phyloP scores from a whole-genome alignment of 768 basidiomycete genomes.

The Dentipellis fragilis region DNA sequence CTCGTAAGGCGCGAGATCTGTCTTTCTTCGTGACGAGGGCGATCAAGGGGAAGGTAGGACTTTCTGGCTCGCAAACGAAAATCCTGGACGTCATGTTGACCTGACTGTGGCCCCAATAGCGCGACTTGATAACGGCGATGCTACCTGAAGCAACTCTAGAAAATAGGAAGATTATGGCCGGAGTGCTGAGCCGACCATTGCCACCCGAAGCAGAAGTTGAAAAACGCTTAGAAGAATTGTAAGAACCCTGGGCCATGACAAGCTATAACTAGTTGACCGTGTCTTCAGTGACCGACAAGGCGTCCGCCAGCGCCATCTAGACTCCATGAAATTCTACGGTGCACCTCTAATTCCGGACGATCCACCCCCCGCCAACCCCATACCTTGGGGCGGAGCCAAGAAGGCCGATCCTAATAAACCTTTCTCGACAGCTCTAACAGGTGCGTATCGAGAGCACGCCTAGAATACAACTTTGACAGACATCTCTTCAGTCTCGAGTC shows the following conservation, averaged over 20 bases:
- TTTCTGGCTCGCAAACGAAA: constrained; percentile 4
- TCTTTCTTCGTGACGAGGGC: constrained; percentile 50
- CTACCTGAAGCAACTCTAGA: constrained; percentile 31
- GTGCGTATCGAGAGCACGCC: not conserved
- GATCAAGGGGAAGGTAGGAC: constrained; percentile 31
- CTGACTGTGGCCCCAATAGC: not conserved
- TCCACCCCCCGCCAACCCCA: not conserved
- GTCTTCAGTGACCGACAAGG: not conserved
- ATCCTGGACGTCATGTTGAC: constrained; percentile 13
- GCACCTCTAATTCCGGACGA: not conserved
- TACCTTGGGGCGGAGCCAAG: not conserved
- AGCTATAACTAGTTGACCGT: not conserved
- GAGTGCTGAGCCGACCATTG: constrained; percentile 37
- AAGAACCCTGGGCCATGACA: constrained; percentile 2
- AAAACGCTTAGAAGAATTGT: constrained; percentile 39
- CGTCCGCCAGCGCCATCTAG: not conserved
- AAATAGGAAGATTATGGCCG: constrained; percentile 40
- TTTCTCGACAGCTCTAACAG: not conserved
- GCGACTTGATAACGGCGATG: constrained; percentile 33
- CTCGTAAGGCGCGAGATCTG: constrained; percentile 36
- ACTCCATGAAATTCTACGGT: not conserved
- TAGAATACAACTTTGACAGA: not conserved
- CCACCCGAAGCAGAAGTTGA: constrained; percentile 36
- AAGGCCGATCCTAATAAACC: not conserved
- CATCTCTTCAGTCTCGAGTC: not conserved